Conservation (phyloP, 2,329 filamentous ascomycete species). For the Claviceps digitariae region DNA sequence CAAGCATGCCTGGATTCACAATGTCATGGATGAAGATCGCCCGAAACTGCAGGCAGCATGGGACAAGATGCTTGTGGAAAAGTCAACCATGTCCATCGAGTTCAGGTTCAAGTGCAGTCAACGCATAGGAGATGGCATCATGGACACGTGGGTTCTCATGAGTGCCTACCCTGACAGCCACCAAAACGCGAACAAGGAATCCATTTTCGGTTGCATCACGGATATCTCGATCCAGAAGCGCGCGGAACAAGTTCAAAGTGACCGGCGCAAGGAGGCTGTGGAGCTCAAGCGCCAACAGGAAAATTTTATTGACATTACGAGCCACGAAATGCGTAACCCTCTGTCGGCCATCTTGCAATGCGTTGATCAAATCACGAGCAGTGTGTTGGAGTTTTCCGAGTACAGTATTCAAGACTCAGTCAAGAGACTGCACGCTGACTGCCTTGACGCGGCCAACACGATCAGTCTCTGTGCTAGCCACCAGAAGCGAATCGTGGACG, state of each 20-base stretch:
- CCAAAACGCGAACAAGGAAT: conserved; percentile 48
- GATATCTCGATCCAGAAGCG: conserved; percentile 78
- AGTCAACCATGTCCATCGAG: conserved; percentile 52
- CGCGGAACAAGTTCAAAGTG: conserved; percentile 42
- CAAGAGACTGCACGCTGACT: conserved; percentile 35
- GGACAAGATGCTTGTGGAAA: conserved; percentile 38
- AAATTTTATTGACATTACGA: conserved; percentile 61
- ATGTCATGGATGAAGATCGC: conserved; percentile 53
- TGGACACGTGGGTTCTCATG: conserved; percentile 65
- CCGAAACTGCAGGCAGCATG: conserved; percentile 44
- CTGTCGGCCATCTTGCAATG: conserved; percentile 62
- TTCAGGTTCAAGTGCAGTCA: conserved; percentile 61
- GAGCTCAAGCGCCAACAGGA: conserved; percentile 61
- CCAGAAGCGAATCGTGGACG: conserved; percentile 60
- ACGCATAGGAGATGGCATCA: conserved; percentile 41
- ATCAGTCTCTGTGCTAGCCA: conserved; percentile 67
- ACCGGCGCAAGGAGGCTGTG: conserved; percentile 64
- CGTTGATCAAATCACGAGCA: conserved; percentile 53
- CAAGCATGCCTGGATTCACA: conserved; percentile 50
- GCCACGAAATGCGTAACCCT: conserved; percentile 64
- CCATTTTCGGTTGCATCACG: conserved; percentile 66
- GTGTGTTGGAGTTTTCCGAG: conserved; percentile 28
- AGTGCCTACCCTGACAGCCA: conserved; percentile 61
- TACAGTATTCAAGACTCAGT: conserved; percentile 23
- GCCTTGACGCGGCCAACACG: conserved; percentile 61